A percentile compares a stretch with the other conserved stretches of the same genome.
Evolutionary conservation across 2,329 filamentous ascomycete species (phyloP).

Genomic region (Diaporthe ilicicola): DNA sequence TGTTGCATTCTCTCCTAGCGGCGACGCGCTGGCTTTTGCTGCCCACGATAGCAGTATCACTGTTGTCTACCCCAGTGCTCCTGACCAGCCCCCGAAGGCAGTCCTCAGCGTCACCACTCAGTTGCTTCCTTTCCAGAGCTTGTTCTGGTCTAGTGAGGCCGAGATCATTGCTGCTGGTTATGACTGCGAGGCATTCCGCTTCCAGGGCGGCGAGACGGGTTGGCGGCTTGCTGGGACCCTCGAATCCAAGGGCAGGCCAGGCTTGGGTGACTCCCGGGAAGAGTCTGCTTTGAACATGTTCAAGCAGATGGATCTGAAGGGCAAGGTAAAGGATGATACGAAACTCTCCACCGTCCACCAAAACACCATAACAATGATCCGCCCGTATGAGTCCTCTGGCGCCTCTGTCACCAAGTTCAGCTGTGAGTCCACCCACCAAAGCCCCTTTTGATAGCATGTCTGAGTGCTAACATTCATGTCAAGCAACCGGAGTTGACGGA

Average conservation of each 20-base stretch:
- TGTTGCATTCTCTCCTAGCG: slow-evolving; percentile 90
- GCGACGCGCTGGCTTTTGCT: slow-evolving; percentile 91
- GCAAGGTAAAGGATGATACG: slow-evolving; percentile 89
- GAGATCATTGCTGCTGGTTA: slow-evolving; percentile 97
- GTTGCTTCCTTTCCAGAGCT: slow-evolving; percentile 87
- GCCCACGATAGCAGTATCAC: slow-evolving; percentile 97
- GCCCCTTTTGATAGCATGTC: slow-evolving; percentile 32
- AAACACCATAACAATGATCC: slow-evolving; percentile 90
- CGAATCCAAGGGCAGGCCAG: slow-evolving; percentile 74
- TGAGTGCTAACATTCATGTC: slow-evolving; percentile 40
- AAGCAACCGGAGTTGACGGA: slow-evolving; percentile 84
- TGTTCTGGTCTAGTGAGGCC: slow-evolving; percentile 90
- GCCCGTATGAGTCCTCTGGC: slow-evolving; percentile 74
- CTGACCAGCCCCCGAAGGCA: slow-evolving; percentile 90
- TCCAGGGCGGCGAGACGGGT: slow-evolving; percentile 78
- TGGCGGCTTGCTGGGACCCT: slow-evolving; percentile 87
- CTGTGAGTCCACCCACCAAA: slow-evolving; percentile 66
- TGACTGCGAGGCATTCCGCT: slow-evolving; percentile 88
- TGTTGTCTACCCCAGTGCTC: slow-evolving; percentile 90
- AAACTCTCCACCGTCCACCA: slow-evolving; percentile 96
- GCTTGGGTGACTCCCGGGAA: slow-evolving; percentile 72
- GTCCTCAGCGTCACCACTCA: slow-evolving; percentile 91
- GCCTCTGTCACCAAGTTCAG: slow-evolving; percentile 80
- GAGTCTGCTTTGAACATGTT: slow-evolving; percentile 99
- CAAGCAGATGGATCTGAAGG: slow-evolving; percentile 97